Conservation (phyloP, 257 asterid genomes). For the Solanum etuberosum region DNA sequence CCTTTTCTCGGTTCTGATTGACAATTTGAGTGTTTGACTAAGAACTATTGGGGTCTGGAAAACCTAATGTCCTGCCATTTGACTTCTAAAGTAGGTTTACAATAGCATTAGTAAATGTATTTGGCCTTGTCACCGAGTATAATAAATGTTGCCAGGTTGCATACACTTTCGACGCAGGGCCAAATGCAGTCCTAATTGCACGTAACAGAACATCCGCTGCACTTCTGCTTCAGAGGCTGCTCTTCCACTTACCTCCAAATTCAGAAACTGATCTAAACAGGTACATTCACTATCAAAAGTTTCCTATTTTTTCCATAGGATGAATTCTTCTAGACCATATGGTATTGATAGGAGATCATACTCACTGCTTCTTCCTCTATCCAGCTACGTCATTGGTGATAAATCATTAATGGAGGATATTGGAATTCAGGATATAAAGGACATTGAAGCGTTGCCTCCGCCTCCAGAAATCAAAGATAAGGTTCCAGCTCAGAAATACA, state of each 20-base stretch:
- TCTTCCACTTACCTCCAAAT: slow-evolving; percentile 69
- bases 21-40: not conserved
- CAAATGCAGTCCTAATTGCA: slow-evolving; percentile 84
- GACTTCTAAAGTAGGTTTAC: not conserved
- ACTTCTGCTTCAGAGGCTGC: slow-evolving; percentile 58
- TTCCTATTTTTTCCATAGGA: not conserved
- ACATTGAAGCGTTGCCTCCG: slow-evolving; percentile 49
- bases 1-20: not conserved
- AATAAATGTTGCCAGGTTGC: slow-evolving; percentile 49
- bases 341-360: not conserved
- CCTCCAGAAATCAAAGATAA: slow-evolving; percentile 75
- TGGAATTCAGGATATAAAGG: slow-evolving; percentile 55
- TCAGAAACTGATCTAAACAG: slow-evolving; percentile 67
- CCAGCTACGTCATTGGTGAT: slow-evolving; percentile 88
- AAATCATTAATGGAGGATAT: slow-evolving; percentile 72
- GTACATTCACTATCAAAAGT: slow-evolving; percentile 11
- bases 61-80: not conserved
- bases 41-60: not conserved
- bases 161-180: slow-evolving; percentile 92
- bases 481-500: slow-evolving; percentile 28
- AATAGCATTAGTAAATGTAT: not conserved
- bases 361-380: not conserved
- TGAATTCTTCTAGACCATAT: not conserved
- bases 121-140: not conserved
- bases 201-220: slow-evolving; percentile 61